These are phyloP conservation scores for Aureobasidium sp. DNA, from an alignment of 2,329 filamentous ascomycete species.

Conservation along the genomic window DNA sequence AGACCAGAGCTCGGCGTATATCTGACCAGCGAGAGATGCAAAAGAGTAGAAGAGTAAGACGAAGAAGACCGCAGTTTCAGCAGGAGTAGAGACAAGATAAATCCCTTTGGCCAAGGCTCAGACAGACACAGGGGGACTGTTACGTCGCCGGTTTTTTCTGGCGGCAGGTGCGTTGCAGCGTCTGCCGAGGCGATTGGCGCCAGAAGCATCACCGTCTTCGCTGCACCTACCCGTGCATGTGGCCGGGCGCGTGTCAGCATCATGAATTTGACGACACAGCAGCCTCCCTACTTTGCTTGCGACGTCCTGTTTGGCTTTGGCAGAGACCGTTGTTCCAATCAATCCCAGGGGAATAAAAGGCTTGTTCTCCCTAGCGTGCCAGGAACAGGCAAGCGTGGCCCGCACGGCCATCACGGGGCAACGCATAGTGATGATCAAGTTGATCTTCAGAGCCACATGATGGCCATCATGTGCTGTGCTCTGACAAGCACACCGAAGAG, in stretches of 20 bases:
- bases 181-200: conserved; percentile 11
- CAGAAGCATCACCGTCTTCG: conserved; percentile 7
- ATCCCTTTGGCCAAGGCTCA: conserved; percentile 4
- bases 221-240: conserved; percentile 14
- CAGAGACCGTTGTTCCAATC: conserved; percentile 1
- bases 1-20: conserved; percentile 11
- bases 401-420: not conserved
- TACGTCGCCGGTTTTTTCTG: not conserved
- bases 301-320: not conserved
- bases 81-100: conserved; percentile 1
- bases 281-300: conserved; percentile 7
- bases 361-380: conserved; percentile 12
- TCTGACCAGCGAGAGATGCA: conserved; percentile 7
- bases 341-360: conserved; percentile 1
- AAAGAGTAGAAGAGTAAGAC: not conserved
- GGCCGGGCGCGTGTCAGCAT: conserved; percentile 10
- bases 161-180: conserved; percentile 8
- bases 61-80: not conserved
- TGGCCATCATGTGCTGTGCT: conserved; percentile 2
- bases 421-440: not conserved
- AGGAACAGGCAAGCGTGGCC: conserved; percentile 7
- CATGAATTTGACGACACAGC: conserved; percentile 6
- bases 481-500: not conserved
- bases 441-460: conserved; percentile 9
- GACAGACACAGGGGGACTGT: conserved; percentile 4